Conservation (phyloP, 1,139 yeast species). For the Debaryomycetaceae sp. region DNA sequence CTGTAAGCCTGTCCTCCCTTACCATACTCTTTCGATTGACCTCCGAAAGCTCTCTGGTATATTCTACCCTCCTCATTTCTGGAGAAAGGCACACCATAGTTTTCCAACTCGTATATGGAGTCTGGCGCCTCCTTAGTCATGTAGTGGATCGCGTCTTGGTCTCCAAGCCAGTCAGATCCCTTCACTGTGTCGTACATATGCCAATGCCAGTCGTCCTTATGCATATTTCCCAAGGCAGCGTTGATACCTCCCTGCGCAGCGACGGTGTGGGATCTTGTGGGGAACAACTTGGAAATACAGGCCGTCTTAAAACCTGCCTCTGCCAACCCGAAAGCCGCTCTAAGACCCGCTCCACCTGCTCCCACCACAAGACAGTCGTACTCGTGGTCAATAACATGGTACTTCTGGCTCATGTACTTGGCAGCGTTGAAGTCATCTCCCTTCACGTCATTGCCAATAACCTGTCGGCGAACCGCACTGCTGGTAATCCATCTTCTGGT, state of each 20-base stretch:
- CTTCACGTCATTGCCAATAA: constrained; percentile 43
- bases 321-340: constrained; percentile 98
- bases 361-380: constrained; percentile 98
- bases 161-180: constrained; percentile 99
- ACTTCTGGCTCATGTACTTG: constrained; percentile 63
- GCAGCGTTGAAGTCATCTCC: constrained; percentile 51
- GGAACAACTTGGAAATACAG: constrained; percentile 94
- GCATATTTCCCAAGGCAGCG: constrained; percentile 98
- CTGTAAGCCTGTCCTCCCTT: constrained; percentile 99
- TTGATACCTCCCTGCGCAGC: constrained; percentile 99
- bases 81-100: constrained; percentile 97
- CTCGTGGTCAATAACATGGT: constrained; percentile 93
- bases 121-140: constrained; percentile 98
- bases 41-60: constrained; percentile 98
- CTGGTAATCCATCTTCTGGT: constrained; percentile 13
- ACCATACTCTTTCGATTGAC: constrained; percentile 93
- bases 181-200: constrained; percentile 99
- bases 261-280: constrained; percentile 97
- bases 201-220: constrained; percentile 98
- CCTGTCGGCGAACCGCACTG: constrained; percentile 29
- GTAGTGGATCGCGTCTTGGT: constrained; percentile 98
- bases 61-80: constrained; percentile 96
- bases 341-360: constrained; percentile 98
- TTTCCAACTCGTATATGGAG: constrained; percentile 94
- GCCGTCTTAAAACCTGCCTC: constrained; percentile 98